Conservation (phyloP, 1,139 yeast genomes). For the Taphrina communis region DNA sequence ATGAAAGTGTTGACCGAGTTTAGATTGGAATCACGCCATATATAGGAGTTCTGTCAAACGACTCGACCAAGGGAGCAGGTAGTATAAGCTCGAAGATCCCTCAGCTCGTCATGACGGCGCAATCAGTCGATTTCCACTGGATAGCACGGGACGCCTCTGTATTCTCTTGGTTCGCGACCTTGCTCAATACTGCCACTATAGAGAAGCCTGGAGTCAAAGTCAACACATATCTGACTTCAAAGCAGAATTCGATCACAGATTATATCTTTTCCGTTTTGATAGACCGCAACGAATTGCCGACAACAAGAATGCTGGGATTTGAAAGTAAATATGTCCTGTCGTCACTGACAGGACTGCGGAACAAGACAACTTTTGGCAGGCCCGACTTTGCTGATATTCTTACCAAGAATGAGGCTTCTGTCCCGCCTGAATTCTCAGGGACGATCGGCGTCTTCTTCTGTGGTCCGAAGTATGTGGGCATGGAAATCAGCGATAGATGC, state of each 20-base stretch:
- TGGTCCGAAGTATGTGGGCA: constrained; percentile 27
- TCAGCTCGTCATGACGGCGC: not conserved
- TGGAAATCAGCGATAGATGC: constrained; percentile 26
- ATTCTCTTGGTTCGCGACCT: constrained; percentile 18
- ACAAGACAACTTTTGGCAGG: constrained; percentile 25
- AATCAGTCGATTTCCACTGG: constrained; percentile 28
- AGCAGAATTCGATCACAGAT: not conserved
- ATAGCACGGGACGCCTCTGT: constrained; percentile 23
- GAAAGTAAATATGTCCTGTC: not conserved
- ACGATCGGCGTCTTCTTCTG: constrained; percentile 31
- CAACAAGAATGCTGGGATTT: not conserved
- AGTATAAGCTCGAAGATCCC: not conserved
- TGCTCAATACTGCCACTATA: constrained; percentile 10
- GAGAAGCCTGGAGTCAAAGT: constrained; percentile 9
- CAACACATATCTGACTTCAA: constrained; percentile 19
- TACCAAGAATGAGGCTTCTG: not conserved
- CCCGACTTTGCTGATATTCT: constrained; percentile 27
- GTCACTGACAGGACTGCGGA: constrained; percentile 23
- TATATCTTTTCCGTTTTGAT: constrained; percentile 6
- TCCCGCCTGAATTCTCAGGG: constrained; percentile 7
- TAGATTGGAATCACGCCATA: constrained; percentile 16
- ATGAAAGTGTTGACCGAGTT: not conserved
- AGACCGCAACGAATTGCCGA: not conserved
- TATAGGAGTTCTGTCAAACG: constrained; percentile 2
- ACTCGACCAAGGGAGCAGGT: not conserved